Evolutionary conservation across 164 flowering plant genomes (phyloP), one percentile per base, ranked within the genome.

Genomic region (Magnolia changhungtana): DNA sequence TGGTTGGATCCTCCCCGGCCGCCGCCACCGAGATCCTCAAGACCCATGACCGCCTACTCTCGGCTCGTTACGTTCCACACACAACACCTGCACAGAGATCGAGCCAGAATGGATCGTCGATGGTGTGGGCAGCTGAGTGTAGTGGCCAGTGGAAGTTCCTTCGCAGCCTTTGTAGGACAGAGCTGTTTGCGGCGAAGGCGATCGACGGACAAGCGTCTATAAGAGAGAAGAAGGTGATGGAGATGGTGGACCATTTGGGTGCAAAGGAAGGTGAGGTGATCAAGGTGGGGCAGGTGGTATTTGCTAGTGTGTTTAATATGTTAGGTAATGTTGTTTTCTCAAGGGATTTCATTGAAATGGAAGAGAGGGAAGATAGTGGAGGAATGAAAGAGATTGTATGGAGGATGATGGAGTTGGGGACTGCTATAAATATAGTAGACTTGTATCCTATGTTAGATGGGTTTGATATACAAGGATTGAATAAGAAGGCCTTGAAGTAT

Each of bases 1-100:
- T 83, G 1, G 80, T 83, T 0, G 86, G 77, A 1, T 83, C 84
- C 11, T 80, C 86, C 0, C 83, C 88, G 2, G 61, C 75, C 11
- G 77, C 82, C 1, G 86, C 88, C 1, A 37, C 78, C 5, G 80
- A 82, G 23, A 70, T 85, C 64, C 85, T 85, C 63, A 85, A 83
- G 70, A 82, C 82, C 72, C 85, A 83, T 24, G 86, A 85, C 45
- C 74, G 75, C 0, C 3, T 79, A 10, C 82, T 83, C 50, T 85
- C 82, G 1, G 83, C 72, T 16, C 75, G 85, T 1, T 66, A 67
- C 21, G 75, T 79, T 8, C 82, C 80, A 4, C 74, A 72, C 10
- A 73, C 55, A 24, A 23, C 66, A 6, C 58, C 61, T 0, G 24
- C 59, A 8, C 23, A 14, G 59, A 52, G 20, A 21, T 37, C 49